These are phyloP conservation scores for Chrysochromulina parva DNA, from an alignment of 78 protist species.

Conservation along the genomic window DNA sequence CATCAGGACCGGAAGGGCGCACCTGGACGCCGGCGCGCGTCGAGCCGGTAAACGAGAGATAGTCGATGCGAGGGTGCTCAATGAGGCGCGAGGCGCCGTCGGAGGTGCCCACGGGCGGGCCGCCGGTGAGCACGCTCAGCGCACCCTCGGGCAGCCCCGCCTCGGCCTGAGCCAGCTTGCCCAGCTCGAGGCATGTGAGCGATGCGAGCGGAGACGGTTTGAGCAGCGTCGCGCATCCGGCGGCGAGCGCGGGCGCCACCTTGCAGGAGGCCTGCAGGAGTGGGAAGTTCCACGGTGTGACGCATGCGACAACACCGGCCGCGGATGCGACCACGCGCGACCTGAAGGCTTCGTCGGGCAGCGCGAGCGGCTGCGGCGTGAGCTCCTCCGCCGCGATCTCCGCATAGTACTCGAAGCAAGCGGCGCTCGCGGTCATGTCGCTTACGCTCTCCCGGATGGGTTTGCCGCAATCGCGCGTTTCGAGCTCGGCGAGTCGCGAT, in stretches of 20 bases:
- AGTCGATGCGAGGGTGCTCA: background rate
- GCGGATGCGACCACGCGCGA: background rate
- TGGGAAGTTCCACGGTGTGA: constrained; percentile 13
- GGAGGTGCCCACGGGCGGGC: background rate
- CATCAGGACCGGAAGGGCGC: too few relatives aligned
- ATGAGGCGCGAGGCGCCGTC: background rate
- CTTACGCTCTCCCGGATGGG: background rate
- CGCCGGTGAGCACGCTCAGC: background rate
- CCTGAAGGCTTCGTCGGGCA: background rate
- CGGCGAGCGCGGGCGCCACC: background rate
- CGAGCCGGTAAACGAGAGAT: background rate
- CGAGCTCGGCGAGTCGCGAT: background rate
- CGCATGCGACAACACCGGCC: background rate
- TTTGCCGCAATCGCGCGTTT: background rate
- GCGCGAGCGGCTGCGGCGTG: background rate
- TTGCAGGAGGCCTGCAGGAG: background rate
- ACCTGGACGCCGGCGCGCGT: background rate
- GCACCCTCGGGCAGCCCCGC: background rate
- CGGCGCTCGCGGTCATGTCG: background rate
- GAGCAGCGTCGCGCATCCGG: background rate
- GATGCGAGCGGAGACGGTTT: constrained; percentile 16
- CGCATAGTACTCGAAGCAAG: background rate
- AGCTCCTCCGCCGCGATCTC: background rate
- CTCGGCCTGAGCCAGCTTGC: background rate
- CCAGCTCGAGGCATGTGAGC: background rate